These are phyloP conservation scores for Globisporangium canariense DNA, from an alignment of 352 stramenopile species.

Conservation along the genomic window DNA sequence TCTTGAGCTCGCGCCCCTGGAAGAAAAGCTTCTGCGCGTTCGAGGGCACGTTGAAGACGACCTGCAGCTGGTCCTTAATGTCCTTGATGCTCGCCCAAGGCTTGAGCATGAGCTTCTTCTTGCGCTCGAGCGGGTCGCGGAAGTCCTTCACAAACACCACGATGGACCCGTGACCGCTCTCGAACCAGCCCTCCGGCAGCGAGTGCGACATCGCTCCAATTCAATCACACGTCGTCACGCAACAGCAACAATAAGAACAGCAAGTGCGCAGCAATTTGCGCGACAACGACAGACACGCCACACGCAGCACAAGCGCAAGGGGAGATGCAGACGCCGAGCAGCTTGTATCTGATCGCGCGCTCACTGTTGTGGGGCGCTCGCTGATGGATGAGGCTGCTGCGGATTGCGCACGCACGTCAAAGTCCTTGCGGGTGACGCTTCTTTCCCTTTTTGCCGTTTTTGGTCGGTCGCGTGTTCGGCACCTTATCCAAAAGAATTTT, in stretches of 20 bases:
- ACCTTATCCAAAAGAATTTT: constrained; percentile 12
- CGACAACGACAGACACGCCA: not conserved
- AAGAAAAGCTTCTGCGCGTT: constrained; percentile 82
- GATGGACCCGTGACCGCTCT: constrained; percentile 70
- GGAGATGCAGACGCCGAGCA: not conserved
- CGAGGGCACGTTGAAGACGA: constrained; percentile 77
- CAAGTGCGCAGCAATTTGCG: not conserved
- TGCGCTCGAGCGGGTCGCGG: constrained; percentile 70
- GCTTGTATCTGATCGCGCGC: not conserved
- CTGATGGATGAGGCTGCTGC: not conserved
- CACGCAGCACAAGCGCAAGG: not conserved
- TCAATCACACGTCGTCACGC: not conserved
- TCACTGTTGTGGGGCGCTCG: not conserved
- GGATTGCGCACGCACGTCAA: constrained; percentile 1
- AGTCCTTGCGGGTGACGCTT: not conserved
- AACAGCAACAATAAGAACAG: not conserved
- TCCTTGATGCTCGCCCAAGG: constrained; percentile 83
- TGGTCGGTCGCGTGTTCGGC: not conserved
- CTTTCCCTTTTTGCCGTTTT: not conserved
- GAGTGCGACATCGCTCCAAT: constrained; percentile 51
- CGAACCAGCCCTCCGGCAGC: constrained; percentile 69
- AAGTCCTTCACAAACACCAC: constrained; percentile 77
- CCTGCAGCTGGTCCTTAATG: constrained; percentile 83
- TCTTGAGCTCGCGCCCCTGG: constrained; percentile 80
- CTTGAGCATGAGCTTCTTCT: constrained; percentile 79